Evolutionary conservation across 495 filamentous ascomycete species (phyloP).

Genomic region (Podospora bellae-mahoneyi): DNA sequence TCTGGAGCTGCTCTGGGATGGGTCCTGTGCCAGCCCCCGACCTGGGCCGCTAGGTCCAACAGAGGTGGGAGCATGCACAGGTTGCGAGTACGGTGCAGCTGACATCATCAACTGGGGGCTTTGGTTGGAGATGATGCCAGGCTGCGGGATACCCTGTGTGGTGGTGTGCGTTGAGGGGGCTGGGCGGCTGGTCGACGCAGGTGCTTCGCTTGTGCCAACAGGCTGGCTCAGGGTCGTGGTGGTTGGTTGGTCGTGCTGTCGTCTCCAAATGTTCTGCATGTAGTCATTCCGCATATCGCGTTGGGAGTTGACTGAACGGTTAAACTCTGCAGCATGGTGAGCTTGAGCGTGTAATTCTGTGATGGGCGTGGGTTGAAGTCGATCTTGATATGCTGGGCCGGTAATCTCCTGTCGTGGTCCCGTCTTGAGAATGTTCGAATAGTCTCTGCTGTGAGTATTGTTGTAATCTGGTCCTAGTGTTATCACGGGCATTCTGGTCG

Average conservation of each 20-base stretch:
- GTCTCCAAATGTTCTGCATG: slow-evolving; percentile 71
- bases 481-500: slow-evolving; percentile 79
- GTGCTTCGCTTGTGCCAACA: slow-evolving; percentile 42
- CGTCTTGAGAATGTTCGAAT: slow-evolving; percentile 71
- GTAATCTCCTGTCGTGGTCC: slow-evolving; percentile 81
- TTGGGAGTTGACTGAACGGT: slow-evolving; percentile 72
- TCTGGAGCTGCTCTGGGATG: slow-evolving; percentile 47
- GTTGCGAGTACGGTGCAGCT: slow-evolving; percentile 48
- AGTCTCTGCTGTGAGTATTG: slow-evolving; percentile 75
- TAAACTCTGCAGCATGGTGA: slow-evolving; percentile 83
- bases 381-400: slow-evolving; percentile 84
- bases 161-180: slow-evolving; percentile 49
- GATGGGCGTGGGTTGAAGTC: slow-evolving; percentile 71
- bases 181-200: slow-evolving; percentile 45
- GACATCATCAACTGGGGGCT: slow-evolving; percentile 59
- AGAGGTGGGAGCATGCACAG: slow-evolving; percentile 50
- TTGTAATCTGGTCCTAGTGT: slow-evolving; percentile 71
- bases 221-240: slow-evolving; percentile 49
- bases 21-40: slow-evolving; percentile 49
- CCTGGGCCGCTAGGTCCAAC: slow-evolving; percentile 48
- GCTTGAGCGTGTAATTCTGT: slow-evolving; percentile 87
- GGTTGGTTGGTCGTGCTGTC: slow-evolving; percentile 69
- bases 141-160: slow-evolving; percentile 38
- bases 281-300: slow-evolving; percentile 71
- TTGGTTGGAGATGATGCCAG: slow-evolving; percentile 47